Evolutionary conservation across 1,284 basidiomycete species (phyloP).

Genomic region (Malassezia caprae): DNA sequence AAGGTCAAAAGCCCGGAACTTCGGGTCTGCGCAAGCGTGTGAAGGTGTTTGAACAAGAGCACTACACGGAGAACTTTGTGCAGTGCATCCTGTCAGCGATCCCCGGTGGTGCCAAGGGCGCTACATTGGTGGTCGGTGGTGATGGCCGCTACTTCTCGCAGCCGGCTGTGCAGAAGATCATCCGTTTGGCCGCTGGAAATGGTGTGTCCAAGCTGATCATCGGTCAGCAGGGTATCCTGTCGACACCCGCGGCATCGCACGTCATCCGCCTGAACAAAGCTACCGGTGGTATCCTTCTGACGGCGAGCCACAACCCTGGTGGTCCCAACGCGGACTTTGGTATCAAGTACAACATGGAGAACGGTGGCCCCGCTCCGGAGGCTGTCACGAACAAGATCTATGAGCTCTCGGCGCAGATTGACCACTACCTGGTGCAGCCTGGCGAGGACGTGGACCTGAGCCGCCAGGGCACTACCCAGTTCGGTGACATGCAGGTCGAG

Average conservation of each 20-base stretch:
- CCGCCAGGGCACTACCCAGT: constrained; percentile 67
- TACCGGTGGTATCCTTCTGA: constrained; percentile 89
- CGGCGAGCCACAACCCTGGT: constrained; percentile 96
- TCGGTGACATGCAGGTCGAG: constrained; percentile 61
- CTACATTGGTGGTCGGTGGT: constrained; percentile 88
- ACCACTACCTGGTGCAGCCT: constrained; percentile 74
- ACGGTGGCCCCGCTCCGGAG: constrained; percentile 94
- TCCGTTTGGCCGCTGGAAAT: constrained; percentile 82
- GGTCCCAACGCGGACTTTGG: constrained; percentile 96
- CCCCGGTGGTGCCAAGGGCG: constrained; percentile 58
- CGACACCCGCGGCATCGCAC: constrained; percentile 92
- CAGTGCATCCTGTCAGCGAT: constrained; percentile 90
- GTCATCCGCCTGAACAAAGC: constrained; percentile 92
- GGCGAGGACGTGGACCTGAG: constrained; percentile 72
- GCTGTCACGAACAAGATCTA: constrained; percentile 86
- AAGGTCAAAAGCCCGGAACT: constrained; percentile 48
- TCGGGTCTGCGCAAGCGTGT: constrained; percentile 46
- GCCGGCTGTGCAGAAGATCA: constrained; percentile 79
- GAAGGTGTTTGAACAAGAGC: constrained; percentile 53
- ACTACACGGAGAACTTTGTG: constrained; percentile 98
- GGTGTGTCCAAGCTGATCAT: constrained; percentile 46
- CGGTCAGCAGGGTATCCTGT: constrained; percentile 72
- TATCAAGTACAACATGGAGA: constrained; percentile 97
- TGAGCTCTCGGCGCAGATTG: constrained; percentile 76
- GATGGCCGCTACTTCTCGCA: constrained; percentile 90